Percentiles rank a stretch among this genome's conserved stretches.
Conservation (phyloP, 805 yeast species). For the Wickerhamiella qilinensis region DNA sequence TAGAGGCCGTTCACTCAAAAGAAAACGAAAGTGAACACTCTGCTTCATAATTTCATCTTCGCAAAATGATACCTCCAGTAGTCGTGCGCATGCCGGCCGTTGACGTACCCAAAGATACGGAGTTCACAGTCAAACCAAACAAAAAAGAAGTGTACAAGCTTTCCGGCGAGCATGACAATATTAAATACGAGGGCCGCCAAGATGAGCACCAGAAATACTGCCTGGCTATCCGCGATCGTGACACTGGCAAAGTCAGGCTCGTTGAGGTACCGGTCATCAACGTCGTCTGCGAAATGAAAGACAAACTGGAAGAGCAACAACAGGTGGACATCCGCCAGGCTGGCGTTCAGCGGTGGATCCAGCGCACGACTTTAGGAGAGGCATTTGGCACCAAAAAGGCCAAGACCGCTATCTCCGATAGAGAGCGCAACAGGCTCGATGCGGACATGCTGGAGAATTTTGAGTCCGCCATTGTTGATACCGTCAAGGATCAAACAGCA, state of each 20-base stretch:
- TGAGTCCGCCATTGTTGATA: slow-evolving; percentile 69
- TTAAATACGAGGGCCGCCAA: slow-evolving; percentile 52
- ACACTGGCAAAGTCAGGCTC: slow-evolving; percentile 45
- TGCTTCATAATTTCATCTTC: too few species aligned
- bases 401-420: slow-evolving; percentile 69
- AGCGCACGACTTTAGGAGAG: slow-evolving; percentile 79
- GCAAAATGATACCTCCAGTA: too few species aligned
- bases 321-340: slow-evolving; percentile 53
- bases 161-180: slow-evolving; percentile 62
- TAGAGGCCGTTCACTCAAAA: background rate
- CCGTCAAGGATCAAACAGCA: slow-evolving; percentile 52
- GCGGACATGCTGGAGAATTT: slow-evolving; percentile 59
- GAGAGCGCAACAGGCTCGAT: slow-evolving; percentile 74
- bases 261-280: slow-evolving; percentile 47
- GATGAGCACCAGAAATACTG: slow-evolving; percentile 36
- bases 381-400: slow-evolving; percentile 97
- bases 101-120: slow-evolving; percentile 38
- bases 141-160: slow-evolving; percentile 28
- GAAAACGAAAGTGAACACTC: too few species aligned
- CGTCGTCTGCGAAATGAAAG: slow-evolving; percentile 46
- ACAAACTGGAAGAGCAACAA: slow-evolving; percentile 34
- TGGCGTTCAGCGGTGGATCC: slow-evolving; percentile 31
- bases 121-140: slow-evolving; percentile 47
- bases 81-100: slow-evolving; percentile 75
- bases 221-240: slow-evolving; percentile 63